Evolutionary conservation across 768 basidiomycete genomes (phyloP).

Genomic region (Russula emetica): DNA sequence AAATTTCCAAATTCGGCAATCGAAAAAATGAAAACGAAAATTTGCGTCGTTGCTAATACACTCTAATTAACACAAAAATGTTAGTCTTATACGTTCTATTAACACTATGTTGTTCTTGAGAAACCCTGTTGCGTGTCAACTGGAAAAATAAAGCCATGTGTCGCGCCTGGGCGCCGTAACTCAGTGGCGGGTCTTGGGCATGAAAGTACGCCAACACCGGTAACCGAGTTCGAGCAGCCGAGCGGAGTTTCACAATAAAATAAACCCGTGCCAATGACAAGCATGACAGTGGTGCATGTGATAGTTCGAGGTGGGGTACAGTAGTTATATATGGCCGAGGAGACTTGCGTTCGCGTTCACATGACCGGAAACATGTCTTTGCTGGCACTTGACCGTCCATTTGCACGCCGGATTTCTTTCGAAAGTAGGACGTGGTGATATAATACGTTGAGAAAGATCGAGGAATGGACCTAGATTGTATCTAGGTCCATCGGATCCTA

Average conservation of each 20-base stretch:
- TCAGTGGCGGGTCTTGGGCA: background rate
- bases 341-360: too few species aligned
- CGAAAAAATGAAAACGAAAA: too few species aligned
- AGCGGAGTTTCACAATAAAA: background rate
- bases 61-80: too few species aligned
- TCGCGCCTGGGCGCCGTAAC: background rate
- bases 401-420: background rate
- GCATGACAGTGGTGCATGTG: too few species aligned
- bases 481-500: background rate
- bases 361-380: background rate
- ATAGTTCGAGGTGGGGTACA: too few species aligned
- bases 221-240: too few species aligned
- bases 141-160: background rate
- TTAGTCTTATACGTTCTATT: background rate
- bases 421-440: background rate
- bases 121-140: background rate
- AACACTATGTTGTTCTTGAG: background rate
- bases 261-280: too few species aligned
- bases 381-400: background rate
- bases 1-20: too few species aligned
- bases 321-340: too few species aligned
- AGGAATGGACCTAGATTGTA: background rate
- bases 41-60: too few species aligned
- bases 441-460: background rate
- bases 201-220: too few species aligned